Percentiles rank a stretch among this genome's conserved stretches.
Evolutionary conservation across 1,284 basidiomycete genomes (phyloP).

Genomic region (Rhodotorula mucilaginosa): DNA sequence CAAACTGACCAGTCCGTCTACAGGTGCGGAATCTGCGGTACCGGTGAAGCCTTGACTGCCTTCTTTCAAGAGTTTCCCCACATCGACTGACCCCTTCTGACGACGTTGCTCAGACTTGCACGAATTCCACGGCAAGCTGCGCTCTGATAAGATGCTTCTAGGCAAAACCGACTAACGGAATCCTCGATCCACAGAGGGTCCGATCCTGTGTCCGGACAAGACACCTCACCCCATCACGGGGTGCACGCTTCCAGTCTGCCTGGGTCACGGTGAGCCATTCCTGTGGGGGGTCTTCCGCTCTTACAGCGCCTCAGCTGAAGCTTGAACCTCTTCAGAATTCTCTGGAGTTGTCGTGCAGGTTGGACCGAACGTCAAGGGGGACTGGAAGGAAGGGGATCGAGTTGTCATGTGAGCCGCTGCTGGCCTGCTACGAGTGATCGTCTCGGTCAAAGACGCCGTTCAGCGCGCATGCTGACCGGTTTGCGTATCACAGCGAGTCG

Average conservation of each 20-base stretch:
- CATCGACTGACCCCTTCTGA: background rate
- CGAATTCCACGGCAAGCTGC: constrained; percentile 36
- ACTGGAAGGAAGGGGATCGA: constrained; percentile 45
- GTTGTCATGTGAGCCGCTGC: constrained; percentile 46
- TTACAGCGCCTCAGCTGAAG: constrained; percentile 11
- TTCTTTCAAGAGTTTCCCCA: background rate
- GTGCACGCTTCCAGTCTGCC: constrained; percentile 45
- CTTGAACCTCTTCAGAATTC: constrained; percentile 34
- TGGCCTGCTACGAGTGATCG: background rate
- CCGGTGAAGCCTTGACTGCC: constrained; percentile 3
- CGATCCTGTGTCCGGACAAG: constrained; percentile 36
- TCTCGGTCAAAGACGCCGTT: no score
- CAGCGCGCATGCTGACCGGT: no score
- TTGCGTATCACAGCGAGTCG: constrained; percentile 43
- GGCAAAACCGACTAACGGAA: no score
- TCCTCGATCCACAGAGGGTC: constrained; percentile 3
- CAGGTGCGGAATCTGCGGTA: constrained; percentile 32
- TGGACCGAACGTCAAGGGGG: constrained; percentile 42
- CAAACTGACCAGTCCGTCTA: background rate
- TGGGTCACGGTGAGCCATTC: constrained; percentile 47
- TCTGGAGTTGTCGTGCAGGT: constrained; percentile 47
- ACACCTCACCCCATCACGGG: constrained; percentile 45
- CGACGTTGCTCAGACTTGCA: constrained; percentile 43
- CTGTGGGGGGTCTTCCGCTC: background rate
- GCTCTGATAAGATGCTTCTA: no score